Base-by-base conservation (phyloP, 495 filamentous ascomycete genomes). In the Penicillium desertorum region DNA sequence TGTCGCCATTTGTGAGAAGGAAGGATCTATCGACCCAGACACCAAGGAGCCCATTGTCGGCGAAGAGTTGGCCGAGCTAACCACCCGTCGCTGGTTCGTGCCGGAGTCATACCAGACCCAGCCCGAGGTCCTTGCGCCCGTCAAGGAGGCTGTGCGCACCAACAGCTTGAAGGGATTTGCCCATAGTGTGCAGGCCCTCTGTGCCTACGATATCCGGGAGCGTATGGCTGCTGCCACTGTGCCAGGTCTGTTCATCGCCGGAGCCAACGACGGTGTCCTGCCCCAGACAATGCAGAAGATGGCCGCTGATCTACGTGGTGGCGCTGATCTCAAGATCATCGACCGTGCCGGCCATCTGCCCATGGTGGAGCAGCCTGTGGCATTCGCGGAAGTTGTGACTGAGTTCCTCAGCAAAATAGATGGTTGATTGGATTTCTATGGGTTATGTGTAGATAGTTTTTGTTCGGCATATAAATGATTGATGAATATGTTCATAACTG, bases 281-380 rank as follows among this genome's bases (percentile, higher is more conserved):
- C 88, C 89, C 1, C 82, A 82, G 70, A 87, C 86, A 2, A 92
- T 92, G 89, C 81, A 83, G 51, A 83, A 86, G 27, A 90, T 92
- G 78, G 83, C 79, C 55, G 73, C 71, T 0, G 68, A 74, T 45
- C 64, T 88, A 55, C 83, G 81, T 4, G 66, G 67, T 1, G 83
- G 78, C 1, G 80, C 81, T 0, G 79, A 83, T 65, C 73, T 87
- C 55, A 81, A 75, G 66, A 66, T 86, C 49, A 80, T 92, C 49
- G 80, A 86, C 2, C 69, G 74, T 23, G 86, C 88, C 0, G 90
- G 90, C 0, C 90, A 94, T 74, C 69, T 94, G 71, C 90, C 90
- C 4, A 94, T 94, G 90, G 85, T 82, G 36, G 89, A 94, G 76
- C 82, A 86, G 57, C 86, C 87, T 9, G 70, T 71, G 57, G 81